Percentiles rank a stretch among this genome's conserved stretches.
Evolutionary conservation across 495 filamentous ascomycete species (phyloP).

Genomic region (Hypoxylon cercidicola): DNA sequence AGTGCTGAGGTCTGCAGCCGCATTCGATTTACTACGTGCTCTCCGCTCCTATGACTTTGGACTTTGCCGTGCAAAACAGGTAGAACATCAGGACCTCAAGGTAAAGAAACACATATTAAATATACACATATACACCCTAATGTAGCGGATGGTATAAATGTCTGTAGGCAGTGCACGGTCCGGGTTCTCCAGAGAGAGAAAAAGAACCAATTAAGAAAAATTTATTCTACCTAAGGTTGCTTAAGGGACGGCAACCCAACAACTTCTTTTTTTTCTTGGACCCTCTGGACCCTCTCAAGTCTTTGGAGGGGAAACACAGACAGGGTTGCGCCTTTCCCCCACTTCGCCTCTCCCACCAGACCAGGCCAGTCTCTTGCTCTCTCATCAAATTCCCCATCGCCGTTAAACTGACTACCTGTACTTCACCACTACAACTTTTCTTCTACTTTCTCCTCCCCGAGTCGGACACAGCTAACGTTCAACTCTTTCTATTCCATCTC

Average conservation of each 20-base stretch:
- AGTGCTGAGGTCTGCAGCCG: not conserved
- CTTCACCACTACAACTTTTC: constrained; percentile 38
- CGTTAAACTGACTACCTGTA: constrained; percentile 6
- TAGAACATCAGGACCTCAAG: no score
- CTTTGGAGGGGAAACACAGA: constrained; percentile 35
- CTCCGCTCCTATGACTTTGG: no score
- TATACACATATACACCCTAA: no score
- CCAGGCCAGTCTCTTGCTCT: constrained; percentile 38
- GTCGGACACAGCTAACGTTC: constrained; percentile 38
- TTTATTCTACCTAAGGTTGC: constrained; percentile 26
- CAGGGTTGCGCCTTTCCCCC: constrained; percentile 43
- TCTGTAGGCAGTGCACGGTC: not conserved
- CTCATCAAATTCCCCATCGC: constrained; percentile 43
- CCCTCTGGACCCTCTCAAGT: constrained; percentile 4
- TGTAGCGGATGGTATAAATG: no score
- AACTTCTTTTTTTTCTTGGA: constrained; percentile 29
- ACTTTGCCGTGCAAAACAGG: no score
- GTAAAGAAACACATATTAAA: no score
- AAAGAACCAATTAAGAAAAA: constrained; percentile 27
- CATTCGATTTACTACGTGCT: constrained; percentile 2
- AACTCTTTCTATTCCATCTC: constrained; percentile 27
- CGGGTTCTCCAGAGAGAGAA: not conserved
- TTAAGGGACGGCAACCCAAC: constrained; percentile 35
- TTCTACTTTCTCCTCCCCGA: constrained; percentile 22
- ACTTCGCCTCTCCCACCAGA: constrained; percentile 47